Percentiles rank a stretch among this genome's conserved stretches.
These are phyloP conservation scores for Cerioporus squamosus DNA, from an alignment of 1,284 basidiomycete species.

Conservation along the genomic window DNA sequence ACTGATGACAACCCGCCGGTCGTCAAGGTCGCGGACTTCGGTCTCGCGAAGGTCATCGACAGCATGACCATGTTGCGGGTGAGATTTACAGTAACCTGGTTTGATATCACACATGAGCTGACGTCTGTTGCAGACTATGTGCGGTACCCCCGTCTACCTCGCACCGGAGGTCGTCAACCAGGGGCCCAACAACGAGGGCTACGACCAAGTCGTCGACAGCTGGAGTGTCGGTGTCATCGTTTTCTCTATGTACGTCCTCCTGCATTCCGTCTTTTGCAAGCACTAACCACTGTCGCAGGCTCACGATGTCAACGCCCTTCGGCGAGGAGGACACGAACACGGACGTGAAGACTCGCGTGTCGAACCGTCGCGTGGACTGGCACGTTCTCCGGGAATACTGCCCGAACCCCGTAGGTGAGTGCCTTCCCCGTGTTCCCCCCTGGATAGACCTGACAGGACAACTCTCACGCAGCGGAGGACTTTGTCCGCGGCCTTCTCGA, in stretches of 20 bases:
- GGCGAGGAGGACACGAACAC: constrained; percentile 62
- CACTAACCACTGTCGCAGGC: constrained; percentile 44
- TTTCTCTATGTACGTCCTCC: constrained; percentile 72
- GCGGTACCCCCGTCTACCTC: constrained; percentile 84
- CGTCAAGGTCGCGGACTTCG: constrained; percentile 92
- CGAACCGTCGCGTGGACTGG: constrained; percentile 67
- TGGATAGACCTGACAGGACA: constrained; percentile 27
- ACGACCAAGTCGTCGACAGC: constrained; percentile 85
- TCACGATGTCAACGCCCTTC: constrained; percentile 75
- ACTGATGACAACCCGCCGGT: constrained; percentile 65
- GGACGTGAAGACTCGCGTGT: constrained; percentile 59
- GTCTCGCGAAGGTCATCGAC: constrained; percentile 87
- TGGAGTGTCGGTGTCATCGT: constrained; percentile 95
- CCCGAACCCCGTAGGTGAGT: constrained; percentile 33
- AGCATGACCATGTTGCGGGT: constrained; percentile 73
- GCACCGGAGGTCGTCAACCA: constrained; percentile 89
- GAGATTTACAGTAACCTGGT: constrained; percentile 27
- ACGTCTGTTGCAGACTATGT: constrained; percentile 66
- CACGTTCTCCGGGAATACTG: constrained; percentile 42
- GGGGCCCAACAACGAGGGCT: constrained; percentile 63
- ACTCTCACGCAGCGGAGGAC: constrained; percentile 28
- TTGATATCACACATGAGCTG: background rate
- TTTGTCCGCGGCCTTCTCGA: constrained; percentile 56
- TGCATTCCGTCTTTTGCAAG: background rate
- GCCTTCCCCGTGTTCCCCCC: constrained; percentile 10